These are phyloP conservation scores for Saccharomycopsis fibuligera DNA, from an alignment of 805 yeast genomes.

Conservation along the genomic window DNA sequence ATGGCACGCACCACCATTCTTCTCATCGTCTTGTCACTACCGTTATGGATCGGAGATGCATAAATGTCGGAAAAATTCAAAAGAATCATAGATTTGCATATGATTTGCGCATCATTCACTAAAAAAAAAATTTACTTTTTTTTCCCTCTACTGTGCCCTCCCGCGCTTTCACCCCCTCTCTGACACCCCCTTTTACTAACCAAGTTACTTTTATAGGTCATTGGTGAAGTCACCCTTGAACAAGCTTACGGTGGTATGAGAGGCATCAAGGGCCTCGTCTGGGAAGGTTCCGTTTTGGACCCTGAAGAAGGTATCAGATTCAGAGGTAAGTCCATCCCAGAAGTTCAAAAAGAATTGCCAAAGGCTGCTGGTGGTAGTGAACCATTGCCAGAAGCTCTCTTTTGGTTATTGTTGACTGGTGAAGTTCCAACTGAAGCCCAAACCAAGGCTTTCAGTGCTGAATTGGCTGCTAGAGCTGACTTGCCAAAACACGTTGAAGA, in stretches of 20 bases:
- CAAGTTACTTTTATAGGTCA: too few species aligned
- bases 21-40: too few species aligned
- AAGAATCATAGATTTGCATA: too few species aligned
- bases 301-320: conserved; percentile 82
- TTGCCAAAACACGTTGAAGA: conserved; percentile 74
- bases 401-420: conserved; percentile 80
- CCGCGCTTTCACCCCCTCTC: too few species aligned
- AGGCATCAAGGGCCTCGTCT: conserved; percentile 77
- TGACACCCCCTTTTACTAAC: too few species aligned
- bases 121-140: too few species aligned
- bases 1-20: too few species aligned
- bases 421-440: conserved; percentile 72
- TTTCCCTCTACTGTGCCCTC: too few species aligned
- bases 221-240: conserved; percentile 70
- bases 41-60: too few species aligned
- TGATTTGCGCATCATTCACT: too few species aligned
- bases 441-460: conserved; percentile 64
- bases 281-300: conserved; percentile 86
- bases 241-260: conserved; percentile 92
- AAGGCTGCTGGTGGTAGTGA: conserved; percentile 61
- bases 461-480: conserved; percentile 71
- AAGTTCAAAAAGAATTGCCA: conserved; percentile 67
- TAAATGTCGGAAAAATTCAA: too few species aligned
- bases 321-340: conserved; percentile 81
- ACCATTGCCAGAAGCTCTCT: conserved; percentile 71